phyloP scores from a whole-genome alignment of 2,329 filamentous ascomycete species.

The Xylariaceae sp. region DNA sequence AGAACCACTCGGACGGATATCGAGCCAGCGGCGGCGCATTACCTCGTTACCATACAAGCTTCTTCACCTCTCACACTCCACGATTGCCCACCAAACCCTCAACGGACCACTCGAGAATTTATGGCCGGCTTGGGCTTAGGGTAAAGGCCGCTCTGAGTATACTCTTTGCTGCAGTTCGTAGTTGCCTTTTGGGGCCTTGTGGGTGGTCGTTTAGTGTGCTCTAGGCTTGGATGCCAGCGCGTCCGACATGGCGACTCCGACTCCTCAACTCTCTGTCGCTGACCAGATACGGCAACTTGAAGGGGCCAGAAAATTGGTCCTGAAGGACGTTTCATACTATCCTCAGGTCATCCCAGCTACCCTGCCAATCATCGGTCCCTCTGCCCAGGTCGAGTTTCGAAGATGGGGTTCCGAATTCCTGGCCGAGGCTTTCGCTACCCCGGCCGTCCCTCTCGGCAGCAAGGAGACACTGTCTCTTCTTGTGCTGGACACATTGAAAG shows the following conservation, averaged over 20 bases:
- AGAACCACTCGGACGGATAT: too few species aligned
- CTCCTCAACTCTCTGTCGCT: constrained; percentile 47
- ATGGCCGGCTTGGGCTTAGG: background rate
- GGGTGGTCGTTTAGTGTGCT: constrained; percentile 9
- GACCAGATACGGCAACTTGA: constrained; percentile 85
- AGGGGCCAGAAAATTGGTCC: constrained; percentile 81
- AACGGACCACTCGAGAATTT: background rate
- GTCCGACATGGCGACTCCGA: constrained; percentile 44
- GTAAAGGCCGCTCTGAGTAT: constrained; percentile 2
- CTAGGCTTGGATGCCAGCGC: constrained; percentile 6
- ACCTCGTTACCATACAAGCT: too few species aligned
- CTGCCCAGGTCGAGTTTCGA: constrained; percentile 71
- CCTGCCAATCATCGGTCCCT: constrained; percentile 79
- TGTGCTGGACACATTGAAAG: constrained; percentile 71
- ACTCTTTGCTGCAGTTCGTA: constrained; percentile 9
- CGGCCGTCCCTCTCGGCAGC: constrained; percentile 67
- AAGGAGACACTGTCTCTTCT: constrained; percentile 76
- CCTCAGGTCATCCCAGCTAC: constrained; percentile 87
- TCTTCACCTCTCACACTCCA: too few species aligned
- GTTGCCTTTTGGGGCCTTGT: constrained; percentile 4
- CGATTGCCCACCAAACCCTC: too few species aligned
- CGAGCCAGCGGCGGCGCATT: too few species aligned
- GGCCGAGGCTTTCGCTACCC: constrained; percentile 91
- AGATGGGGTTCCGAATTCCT: constrained; percentile 96
- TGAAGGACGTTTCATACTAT: constrained; percentile 83